Evolutionary conservation across 352 stramenopile genomes (phyloP), one percentile per base, ranked within the genome.

Genomic region (Phytopythium cucurbitacearum): DNA sequence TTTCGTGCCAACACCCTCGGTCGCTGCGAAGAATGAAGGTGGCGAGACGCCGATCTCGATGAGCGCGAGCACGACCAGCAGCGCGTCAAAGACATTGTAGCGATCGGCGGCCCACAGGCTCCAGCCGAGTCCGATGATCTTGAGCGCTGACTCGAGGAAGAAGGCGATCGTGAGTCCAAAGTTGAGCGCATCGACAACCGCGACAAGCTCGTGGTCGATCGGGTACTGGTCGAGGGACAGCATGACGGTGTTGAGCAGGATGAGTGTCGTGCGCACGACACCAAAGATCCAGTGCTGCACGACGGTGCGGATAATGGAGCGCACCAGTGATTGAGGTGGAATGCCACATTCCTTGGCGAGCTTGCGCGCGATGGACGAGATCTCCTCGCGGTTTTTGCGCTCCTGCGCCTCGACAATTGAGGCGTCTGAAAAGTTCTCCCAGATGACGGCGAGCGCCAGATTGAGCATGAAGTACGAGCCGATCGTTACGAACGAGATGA

Each of bases 381-480:
- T 63, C 49, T 67, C 55, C 13, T 50, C 74, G 57, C 40, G 81
- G 0, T 56, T 42, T 34, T 62, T 64, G 11, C 57, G 61, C 40
- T 82, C 67, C 38, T 86, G 72, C 0, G 67, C 69, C 51, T 86
- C 77, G n/a, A 77, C 53, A 11, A 81, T 55, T n/a, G 74, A 86
- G 7, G 66, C 52, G 6, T 88, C 77, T 4, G 69, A 86, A 40
- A 85, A 87, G 51, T 87, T 87, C 36, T 87, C 76, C 72, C 80
- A 96, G 51, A 97, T 89, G 35, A 97, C 89, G 15, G 89, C 89
- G 34, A 97, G 76, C n/a, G 85, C 79, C 15, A 97, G 62, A 48
- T 97, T 96, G 51, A 97, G 67, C 62, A 96, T 83, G 57, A 97
- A 96, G 60, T 87, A 97, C 15, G 84, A 91, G 15, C 87, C 90